phyloP scores from a whole-genome alignment of 2,329 filamentous ascomycete species.

The Emergomyces pasteurianus region DNA sequence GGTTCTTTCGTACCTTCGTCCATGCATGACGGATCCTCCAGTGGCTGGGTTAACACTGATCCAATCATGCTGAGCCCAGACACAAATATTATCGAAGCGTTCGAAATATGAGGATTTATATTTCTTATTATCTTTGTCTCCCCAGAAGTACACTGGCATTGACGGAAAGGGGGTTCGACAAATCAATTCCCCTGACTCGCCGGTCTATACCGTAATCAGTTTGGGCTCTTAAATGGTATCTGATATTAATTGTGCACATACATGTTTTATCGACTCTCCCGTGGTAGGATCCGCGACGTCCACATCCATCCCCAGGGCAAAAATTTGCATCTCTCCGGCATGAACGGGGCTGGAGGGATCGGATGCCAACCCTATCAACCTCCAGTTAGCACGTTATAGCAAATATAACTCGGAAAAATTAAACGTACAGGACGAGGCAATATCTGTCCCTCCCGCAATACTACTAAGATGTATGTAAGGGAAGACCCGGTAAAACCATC shows the following conservation, averaged over 20 bases:
- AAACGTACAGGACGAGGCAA: slow-evolving; percentile 27
- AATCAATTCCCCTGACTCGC: slow-evolving; percentile 35
- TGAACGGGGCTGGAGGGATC: slow-evolving; percentile 33
- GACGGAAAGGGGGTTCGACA: slow-evolving; percentile 36
- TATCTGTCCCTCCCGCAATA: slow-evolving; percentile 38
- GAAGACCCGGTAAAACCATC: slow-evolving; percentile 36
- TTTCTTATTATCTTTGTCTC: slow-evolving; percentile 27
- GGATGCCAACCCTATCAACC: slow-evolving; percentile 21
- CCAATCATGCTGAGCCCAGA: slow-evolving; percentile 39
- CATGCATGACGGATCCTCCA: slow-evolving; percentile 32
- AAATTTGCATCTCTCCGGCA: slow-evolving; percentile 36
- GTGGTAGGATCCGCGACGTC: slow-evolving; percentile 32
- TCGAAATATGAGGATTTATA: slow-evolving; percentile 38
- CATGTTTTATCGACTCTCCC: slow-evolving; percentile 22
- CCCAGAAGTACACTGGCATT: slow-evolving; percentile 37
- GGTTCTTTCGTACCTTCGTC: slow-evolving; percentile 21
- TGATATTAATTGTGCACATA: neutral
- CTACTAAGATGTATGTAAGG: slow-evolving; percentile 29
- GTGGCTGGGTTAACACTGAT: slow-evolving; percentile 32
- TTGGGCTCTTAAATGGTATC: neutral
- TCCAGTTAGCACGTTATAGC: neutral
- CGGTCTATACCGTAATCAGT: slow-evolving; percentile 11
- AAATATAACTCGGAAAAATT: neutral
- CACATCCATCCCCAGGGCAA: slow-evolving; percentile 36
- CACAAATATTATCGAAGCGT: slow-evolving; percentile 26